These are phyloP conservation scores for Komagataella pastoris DNA, from an alignment of 805 yeast genomes.

Conservation along the genomic window DNA sequence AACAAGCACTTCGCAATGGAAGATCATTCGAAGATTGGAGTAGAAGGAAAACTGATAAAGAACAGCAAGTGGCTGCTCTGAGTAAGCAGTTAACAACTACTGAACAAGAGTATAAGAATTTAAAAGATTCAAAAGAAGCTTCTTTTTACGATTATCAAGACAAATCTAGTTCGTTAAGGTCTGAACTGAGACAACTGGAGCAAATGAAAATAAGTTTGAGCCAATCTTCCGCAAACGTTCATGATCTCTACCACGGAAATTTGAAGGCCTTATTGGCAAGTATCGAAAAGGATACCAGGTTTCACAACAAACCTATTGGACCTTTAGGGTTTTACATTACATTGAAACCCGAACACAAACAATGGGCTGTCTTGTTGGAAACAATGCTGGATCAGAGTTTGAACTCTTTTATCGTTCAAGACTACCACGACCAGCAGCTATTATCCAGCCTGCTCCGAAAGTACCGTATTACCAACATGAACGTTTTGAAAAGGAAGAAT, in stretches of 20 bases:
- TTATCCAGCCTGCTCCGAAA: constrained; percentile 23
- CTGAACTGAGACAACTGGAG: constrained; percentile 11
- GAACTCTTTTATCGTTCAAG: constrained; percentile 55
- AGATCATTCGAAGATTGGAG: constrained; percentile 4
- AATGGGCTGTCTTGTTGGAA: constrained; percentile 55
- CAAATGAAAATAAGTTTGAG: constrained; percentile 22
- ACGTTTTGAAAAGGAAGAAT: constrained; percentile 27
- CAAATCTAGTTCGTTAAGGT: constrained; percentile 3
- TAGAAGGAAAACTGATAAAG: background rate
- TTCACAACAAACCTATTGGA: constrained; percentile 52
- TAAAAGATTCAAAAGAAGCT: background rate
- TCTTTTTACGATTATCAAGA: constrained; percentile 1
- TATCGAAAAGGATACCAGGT: constrained; percentile 23
- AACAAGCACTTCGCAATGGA: background rate
- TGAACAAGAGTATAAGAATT: background rate
- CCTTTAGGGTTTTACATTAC: constrained; percentile 60
- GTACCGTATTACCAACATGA: constrained; percentile 22
- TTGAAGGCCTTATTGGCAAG: constrained; percentile 19
- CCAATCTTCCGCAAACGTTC: background rate
- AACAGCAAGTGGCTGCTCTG: background rate
- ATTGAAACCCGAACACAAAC: constrained; percentile 36
- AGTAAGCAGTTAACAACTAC: background rate
- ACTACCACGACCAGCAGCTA: constrained; percentile 40
- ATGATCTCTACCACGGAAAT: background rate
- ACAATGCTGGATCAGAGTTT: constrained; percentile 32